Evolutionary conservation across 75 land plant genomes (phyloP), one percentile per base, ranked within the genome.

Genomic region (Selaginella moellendorffii): DNA sequence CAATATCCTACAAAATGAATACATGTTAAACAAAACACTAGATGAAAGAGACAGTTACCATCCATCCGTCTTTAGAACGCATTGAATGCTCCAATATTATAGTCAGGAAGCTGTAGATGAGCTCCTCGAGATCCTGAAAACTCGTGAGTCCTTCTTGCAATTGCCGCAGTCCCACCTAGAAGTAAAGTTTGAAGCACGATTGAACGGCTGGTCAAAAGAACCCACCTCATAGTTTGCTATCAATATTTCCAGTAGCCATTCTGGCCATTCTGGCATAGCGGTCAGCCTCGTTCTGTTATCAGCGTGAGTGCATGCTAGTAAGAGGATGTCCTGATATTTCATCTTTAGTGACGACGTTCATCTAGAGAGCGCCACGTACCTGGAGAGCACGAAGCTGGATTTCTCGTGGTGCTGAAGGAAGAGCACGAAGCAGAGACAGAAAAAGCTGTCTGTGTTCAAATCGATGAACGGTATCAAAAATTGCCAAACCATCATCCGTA

Each of bases 1-100:
- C 99, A 69, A 95, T 78, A 73, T 95, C 99, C 99, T 95, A 77
- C 46, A 62, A 60, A 22, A 51, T 19, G 54, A 63, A 63, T 25
- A 17, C 17, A 22, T 24, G n/a, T 56, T 56, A 21, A 60, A 19
- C 36, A 26, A 63, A 68, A 42, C n/a, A 9, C n/a, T 23, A 29
- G 30, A 23, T 30, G 21, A 26, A 5, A 56, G 26, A 62, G 9
- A 62, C 24, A 26, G 29, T 1, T 60, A 93, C 98, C 88, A 89
- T 89, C 98, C 98, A 93, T 36, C 98, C 98, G 79, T 93, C 96
- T 52, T 93, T 93, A 29, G 79, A 85, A 1, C 96, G 85, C 93
- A 93, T 85, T 54, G 98, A 93, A 65, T 93, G 96, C 70, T 93
- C 98, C 60, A 93, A 70, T 77, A 93, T 83, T 42, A 93, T 89